phyloP scores from a whole-genome alignment of 495 filamentous ascomycete species.

The Penicillium cataractarum region DNA sequence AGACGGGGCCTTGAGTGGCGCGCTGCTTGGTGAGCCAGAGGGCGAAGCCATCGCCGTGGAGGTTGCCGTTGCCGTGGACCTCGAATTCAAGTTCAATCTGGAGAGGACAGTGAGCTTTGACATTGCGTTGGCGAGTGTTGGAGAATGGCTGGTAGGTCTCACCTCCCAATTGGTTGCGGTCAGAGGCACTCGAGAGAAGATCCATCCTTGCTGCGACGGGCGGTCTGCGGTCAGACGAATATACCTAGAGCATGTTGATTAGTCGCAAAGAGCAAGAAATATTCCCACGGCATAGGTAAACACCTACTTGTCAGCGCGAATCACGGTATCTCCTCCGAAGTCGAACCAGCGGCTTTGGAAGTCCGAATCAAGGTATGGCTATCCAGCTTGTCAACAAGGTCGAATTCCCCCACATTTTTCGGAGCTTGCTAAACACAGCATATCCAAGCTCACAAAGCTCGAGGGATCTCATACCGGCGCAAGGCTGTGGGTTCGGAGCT shows the following conservation, averaged over 20 bases:
- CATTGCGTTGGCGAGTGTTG: background rate
- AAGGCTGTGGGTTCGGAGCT: conserved; percentile 81
- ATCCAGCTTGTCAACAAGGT: conserved; percentile 35
- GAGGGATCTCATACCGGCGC: conserved; percentile 45
- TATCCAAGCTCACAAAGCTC: background rate
- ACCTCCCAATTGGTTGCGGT: conserved; percentile 99
- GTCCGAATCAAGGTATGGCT: conserved; percentile 97
- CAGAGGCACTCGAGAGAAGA: conserved; percentile 90
- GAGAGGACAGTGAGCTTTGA: conserved; percentile 9
- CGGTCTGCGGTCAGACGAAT: conserved; percentile 90
- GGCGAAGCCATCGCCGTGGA: conserved; percentile 97
- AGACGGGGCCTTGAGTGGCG: conserved; percentile 78
- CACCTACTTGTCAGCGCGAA: conserved; percentile 84
- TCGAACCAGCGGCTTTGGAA: conserved; percentile 99
- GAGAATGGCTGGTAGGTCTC: conserved; percentile 15
- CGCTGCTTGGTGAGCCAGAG: conserved; percentile 98
- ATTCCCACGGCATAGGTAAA: background rate
- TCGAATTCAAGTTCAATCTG: conserved; percentile 95
- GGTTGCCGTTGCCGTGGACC: conserved; percentile 77
- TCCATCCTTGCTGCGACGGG: conserved; percentile 86
- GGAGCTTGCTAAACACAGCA: background rate
- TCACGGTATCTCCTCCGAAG: conserved; percentile 94
- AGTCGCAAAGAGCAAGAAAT: conserved; percentile 16
- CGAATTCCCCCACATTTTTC: conserved; percentile 5
- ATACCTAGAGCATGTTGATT: conserved; percentile 58